These are phyloP conservation scores for Sarocladium brachiariae DNA, from an alignment of 2,329 filamentous ascomycete species.

Conservation along the genomic window DNA sequence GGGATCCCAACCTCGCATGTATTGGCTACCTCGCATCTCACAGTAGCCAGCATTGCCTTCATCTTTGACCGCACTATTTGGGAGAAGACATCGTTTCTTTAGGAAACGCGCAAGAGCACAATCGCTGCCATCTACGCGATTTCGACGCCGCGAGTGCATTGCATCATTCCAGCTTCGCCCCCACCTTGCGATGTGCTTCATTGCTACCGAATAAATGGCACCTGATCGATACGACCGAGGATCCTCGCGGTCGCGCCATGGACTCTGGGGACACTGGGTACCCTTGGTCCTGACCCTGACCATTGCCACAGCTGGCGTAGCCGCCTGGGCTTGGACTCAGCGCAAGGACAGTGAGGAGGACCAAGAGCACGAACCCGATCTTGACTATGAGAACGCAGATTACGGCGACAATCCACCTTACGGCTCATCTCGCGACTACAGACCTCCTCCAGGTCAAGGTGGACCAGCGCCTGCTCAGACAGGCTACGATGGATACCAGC, in stretches of 20 bases:
- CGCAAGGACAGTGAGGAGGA: slow-evolving; percentile 68
- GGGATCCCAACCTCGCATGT: background rate
- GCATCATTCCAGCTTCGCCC: slow-evolving; percentile 4
- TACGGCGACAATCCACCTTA: slow-evolving; percentile 47
- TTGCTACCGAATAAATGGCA: slow-evolving; percentile 42
- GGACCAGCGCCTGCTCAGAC: slow-evolving; percentile 27
- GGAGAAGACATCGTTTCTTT: no score
- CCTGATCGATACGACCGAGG: slow-evolving; percentile 49
- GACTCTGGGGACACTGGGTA: slow-evolving; percentile 77
- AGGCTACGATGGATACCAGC: slow-evolving; percentile 23
- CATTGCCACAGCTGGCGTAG: slow-evolving; percentile 77
- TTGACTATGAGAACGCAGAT: slow-evolving; percentile 41
- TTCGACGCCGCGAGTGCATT: background rate
- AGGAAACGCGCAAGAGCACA: no score
- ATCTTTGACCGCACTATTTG: no score
- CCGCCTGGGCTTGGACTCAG: slow-evolving; percentile 92
- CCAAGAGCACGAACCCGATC: slow-evolving; percentile 41
- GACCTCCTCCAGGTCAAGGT: slow-evolving; percentile 28
- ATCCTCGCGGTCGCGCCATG: slow-evolving; percentile 53
- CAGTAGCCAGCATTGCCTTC: background rate
- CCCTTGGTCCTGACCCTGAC: slow-evolving; percentile 82
- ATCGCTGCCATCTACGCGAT: background rate
- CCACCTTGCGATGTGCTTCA: slow-evolving; percentile 27
- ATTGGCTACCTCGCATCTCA: no score
- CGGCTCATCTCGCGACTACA: slow-evolving; percentile 32